Conservation (phyloP, 2,329 filamentous ascomycete genomes). For the Alternaria sp. region DNA sequence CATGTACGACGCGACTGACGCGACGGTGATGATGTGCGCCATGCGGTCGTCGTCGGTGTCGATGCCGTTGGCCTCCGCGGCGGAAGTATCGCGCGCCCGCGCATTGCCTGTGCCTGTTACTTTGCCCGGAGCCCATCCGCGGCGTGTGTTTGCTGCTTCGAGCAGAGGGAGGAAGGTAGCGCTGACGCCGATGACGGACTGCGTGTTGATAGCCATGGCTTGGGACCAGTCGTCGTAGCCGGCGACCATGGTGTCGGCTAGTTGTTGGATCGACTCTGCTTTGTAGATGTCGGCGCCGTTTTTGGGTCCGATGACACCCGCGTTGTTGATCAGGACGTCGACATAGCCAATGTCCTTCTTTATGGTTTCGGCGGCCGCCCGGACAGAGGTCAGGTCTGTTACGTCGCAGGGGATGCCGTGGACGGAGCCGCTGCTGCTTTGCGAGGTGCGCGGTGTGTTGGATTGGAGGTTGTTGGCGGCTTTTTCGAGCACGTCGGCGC, state of each 20-base stretch:
- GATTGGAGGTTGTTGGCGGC: slow-evolving; percentile 48
- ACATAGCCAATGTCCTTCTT: slow-evolving; percentile 56
- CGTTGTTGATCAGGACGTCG: slow-evolving; percentile 63
- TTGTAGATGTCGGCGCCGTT: slow-evolving; percentile 52
- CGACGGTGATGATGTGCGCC: slow-evolving; percentile 58
- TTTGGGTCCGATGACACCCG: slow-evolving; percentile 58
- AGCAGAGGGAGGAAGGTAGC: slow-evolving; percentile 58
- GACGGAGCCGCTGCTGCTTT: slow-evolving; percentile 35
- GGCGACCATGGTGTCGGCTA: slow-evolving; percentile 53
- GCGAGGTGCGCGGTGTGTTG: slow-evolving; percentile 37
- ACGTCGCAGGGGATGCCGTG: slow-evolving; percentile 56
- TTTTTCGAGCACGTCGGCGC: slow-evolving; percentile 51
- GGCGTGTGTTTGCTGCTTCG: slow-evolving; percentile 54
- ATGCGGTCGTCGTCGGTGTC: slow-evolving; percentile 50
- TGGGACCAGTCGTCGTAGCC: slow-evolving; percentile 46
- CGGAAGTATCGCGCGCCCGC: slow-evolving; percentile 32
- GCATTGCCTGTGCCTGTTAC: slow-evolving; percentile 37
- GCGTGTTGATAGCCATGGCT: slow-evolving; percentile 55
- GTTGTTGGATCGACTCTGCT: slow-evolving; percentile 54
- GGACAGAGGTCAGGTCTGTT: slow-evolving; percentile 53
- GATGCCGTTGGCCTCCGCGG: slow-evolving; percentile 23
- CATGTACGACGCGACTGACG: slow-evolving; percentile 53
- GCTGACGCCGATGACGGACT: slow-evolving; percentile 54
- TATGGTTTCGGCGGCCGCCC: slow-evolving; percentile 53
- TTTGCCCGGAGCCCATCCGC: slow-evolving; percentile 50